phyloP scores from a whole-genome alignment of 2,329 filamentous ascomycete genomes.

The Trichoderma oligosporum region DNA sequence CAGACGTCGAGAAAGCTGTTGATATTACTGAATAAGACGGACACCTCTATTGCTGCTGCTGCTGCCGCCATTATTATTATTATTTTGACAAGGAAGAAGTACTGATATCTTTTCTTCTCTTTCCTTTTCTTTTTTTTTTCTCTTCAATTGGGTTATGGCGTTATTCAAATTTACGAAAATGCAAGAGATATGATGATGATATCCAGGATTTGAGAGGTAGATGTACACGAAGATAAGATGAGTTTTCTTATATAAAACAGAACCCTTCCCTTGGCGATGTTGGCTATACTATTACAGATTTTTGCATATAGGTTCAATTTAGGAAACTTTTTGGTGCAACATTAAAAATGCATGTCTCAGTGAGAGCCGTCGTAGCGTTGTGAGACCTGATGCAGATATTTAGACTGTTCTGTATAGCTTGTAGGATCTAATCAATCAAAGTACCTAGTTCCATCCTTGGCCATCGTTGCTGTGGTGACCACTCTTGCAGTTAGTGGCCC shows the following conservation, averaged over 20 bases:
- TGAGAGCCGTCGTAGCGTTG: neutral
- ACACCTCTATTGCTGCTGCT: no score
- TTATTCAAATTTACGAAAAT: neutral
- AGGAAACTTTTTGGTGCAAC: neutral
- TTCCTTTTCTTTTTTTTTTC: neutral
- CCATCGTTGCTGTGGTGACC: slow-evolving; percentile 18
- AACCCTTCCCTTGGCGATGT: neutral
- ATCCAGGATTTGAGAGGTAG: neutral
- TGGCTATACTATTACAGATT: neutral
- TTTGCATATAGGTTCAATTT: neutral
- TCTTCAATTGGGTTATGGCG: neutral
- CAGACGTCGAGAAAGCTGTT: slow-evolving; percentile 19
- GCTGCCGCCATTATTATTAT: neutral
- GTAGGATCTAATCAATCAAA: neutral
- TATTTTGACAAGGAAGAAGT: neutral
- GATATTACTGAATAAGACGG: neutral
- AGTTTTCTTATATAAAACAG: neutral
- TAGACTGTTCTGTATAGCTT: neutral
- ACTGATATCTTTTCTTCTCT: no score
- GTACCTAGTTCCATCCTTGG: no score
- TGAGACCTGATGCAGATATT: neutral
- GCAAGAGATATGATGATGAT: neutral
- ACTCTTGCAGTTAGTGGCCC: neutral
- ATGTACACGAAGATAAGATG: neutral
- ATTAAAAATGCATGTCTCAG: neutral